Evolutionary conservation across 2,329 filamentous ascomycete species (phyloP).

Genomic region (Aphanocladium album): DNA sequence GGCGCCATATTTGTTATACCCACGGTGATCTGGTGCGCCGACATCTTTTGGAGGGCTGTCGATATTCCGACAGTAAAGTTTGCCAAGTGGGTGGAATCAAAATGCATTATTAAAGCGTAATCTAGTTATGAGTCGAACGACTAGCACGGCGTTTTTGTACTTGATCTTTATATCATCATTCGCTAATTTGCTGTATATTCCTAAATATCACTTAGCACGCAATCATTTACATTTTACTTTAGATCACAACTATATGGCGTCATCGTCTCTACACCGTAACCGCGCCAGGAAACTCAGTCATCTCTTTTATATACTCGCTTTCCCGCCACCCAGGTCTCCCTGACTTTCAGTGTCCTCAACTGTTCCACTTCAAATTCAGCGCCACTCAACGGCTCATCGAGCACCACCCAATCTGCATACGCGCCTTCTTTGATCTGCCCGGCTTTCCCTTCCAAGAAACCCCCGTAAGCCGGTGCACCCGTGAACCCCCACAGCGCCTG

Average conservation of each 20-base stretch:
- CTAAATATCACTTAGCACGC: neutral
- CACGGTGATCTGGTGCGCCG: constrained; percentile 48
- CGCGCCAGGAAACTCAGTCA: too few relatives aligned
- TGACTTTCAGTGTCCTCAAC: constrained; percentile 50
- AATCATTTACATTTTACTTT: neutral
- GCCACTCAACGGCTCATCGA: constrained; percentile 47
- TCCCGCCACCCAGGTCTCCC: constrained; percentile 65
- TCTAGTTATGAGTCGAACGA: neutral
- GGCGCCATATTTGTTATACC: constrained; percentile 45
- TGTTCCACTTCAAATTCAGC: constrained; percentile 45
- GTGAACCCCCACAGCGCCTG: constrained; percentile 61
- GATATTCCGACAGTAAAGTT: constrained; percentile 53
- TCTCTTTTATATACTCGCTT: constrained; percentile 37
- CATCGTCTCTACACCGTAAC: neutral
- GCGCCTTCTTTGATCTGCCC: constrained; percentile 56
- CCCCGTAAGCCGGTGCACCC: constrained; percentile 51
- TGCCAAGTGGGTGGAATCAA: constrained; percentile 50
- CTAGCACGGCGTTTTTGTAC: neutral
- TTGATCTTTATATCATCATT: neutral
- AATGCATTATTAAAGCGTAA: constrained; percentile 30
- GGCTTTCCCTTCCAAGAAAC: constrained; percentile 53
- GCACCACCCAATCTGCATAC: constrained; percentile 66
- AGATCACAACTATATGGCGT: neutral
- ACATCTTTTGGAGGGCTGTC: constrained; percentile 51
- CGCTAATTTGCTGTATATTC: constrained; percentile 16